Base-by-base conservation (phyloP, 2,329 filamentous ascomycete genomes). In the Didymella pomorum region DNA sequence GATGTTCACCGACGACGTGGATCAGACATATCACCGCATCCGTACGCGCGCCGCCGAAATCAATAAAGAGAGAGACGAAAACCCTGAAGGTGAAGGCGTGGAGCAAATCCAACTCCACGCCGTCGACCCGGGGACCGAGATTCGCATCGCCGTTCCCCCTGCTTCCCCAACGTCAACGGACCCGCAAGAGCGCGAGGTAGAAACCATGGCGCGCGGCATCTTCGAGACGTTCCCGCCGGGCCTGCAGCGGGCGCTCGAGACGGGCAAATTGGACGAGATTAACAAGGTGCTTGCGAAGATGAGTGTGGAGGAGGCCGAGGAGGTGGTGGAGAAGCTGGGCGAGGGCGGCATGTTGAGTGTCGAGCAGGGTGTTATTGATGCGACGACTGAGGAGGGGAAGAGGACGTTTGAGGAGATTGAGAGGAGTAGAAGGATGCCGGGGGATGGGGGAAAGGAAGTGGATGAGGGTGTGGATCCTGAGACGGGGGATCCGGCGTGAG, bases 61-160 rank as follows among this genome's bases (percentile, higher is more conserved):
- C 63, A 82, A 81, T 39, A 86, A 85, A 62, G 83, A 89, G 67
- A 78, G 82, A n/a, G 74, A 71, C 2, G 70, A 75, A 45, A 77
- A 83, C 43, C 82, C 80, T 6, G 82, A 81, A 20, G 81, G 81
- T 8, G 79, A 83, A 23, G 92, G 89, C 20, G 90, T 96, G 10
- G 95, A 99, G 80, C 94, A 97, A 78, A 99, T 99, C 67, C 96
- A 99, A 79, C 84, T 99, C 45, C 95, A 99, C 75, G 94, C 95
- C 14, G 93, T 99, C 11, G 93, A 97, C 76, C 94, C 94, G 0
- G 90, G 90, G 46, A 97, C 94, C 3, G 89, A 91, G 61, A 97
- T 99, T 76, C 91, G 91, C 74, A 97, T 98, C 77, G 86, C 80
- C 53, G 89, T 96, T 37, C 94, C 95, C 12, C 82, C 89, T 0